phyloP scores from a whole-genome alignment of 192 early-diverging fungal species.

The Coemansia aciculifera region DNA sequence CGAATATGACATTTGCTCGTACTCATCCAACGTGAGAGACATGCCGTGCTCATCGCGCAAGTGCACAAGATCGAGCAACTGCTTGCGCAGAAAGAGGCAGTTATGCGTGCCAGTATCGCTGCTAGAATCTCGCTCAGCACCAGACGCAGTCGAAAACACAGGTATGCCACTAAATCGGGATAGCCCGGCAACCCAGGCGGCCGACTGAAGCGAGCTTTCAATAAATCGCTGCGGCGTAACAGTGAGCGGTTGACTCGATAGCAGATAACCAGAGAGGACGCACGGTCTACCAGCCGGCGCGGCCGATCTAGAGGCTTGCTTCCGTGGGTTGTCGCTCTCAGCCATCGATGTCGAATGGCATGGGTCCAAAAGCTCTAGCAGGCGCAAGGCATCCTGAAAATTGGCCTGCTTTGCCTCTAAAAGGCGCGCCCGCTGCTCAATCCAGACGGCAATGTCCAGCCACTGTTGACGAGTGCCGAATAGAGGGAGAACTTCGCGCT shows the following conservation, averaged over 20 bases:
- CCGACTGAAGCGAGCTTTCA: slow-evolving; percentile 11
- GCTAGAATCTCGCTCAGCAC: not conserved
- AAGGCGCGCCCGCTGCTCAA: slow-evolving; percentile 56
- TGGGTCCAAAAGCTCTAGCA: slow-evolving; percentile 52
- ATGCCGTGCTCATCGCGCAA: slow-evolving; percentile 58
- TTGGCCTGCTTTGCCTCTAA: slow-evolving; percentile 44
- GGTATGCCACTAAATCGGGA: slow-evolving; percentile 7
- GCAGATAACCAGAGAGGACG: not conserved
- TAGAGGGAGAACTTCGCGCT: slow-evolving; percentile 56
- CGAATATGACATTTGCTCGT: slow-evolving; percentile 53
- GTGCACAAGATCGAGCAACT: slow-evolving; percentile 60
- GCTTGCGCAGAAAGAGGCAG: slow-evolving; percentile 36
- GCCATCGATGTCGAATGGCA: not conserved
- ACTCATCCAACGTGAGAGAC: slow-evolving; percentile 54
- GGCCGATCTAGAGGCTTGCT: too few relatives aligned
- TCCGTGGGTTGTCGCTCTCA: too few relatives aligned
- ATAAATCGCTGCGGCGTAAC: slow-evolving; percentile 40
- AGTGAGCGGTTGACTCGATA: slow-evolving; percentile 6
- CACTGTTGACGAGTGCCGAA: slow-evolving; percentile 31
- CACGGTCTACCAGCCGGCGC: not conserved
- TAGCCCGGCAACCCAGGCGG: slow-evolving; percentile 17
- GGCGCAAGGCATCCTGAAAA: slow-evolving; percentile 51
- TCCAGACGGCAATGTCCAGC: slow-evolving; percentile 53
- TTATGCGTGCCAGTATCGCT: slow-evolving; percentile 13
- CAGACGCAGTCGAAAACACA: slow-evolving; percentile 1